Conservation (phyloP, 208 protist species). For the Strigomonas oncopelti region DNA sequence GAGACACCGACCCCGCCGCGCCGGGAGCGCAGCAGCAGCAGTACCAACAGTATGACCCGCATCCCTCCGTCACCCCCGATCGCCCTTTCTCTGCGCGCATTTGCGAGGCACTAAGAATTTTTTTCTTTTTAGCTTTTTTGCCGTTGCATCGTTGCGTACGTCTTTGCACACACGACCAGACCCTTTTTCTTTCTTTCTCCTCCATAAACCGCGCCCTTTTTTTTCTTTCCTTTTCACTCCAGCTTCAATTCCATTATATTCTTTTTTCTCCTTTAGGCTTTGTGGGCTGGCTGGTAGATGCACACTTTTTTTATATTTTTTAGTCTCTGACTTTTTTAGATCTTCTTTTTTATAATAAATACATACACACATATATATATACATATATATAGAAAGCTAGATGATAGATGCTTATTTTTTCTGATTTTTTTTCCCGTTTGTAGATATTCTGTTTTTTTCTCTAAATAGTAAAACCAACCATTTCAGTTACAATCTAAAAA, state of each 20-base stretch:
- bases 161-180: too few species aligned
- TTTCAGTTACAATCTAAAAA: too few species aligned
- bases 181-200: not conserved
- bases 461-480: slow-evolving; percentile 12
- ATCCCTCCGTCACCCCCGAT: slow-evolving; percentile 65
- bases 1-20: slow-evolving; percentile 42
- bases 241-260: too few species aligned
- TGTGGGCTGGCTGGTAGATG: not conserved
- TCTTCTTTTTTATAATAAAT: too few species aligned
- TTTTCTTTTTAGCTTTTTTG: slow-evolving; percentile 3
- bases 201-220: too few species aligned
- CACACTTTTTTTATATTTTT: slow-evolving; percentile 8
- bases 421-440: not conserved
- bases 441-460: slow-evolving; percentile 6
- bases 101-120: not conserved
- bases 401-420: slow-evolving; percentile 7
- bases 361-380: too few species aligned
- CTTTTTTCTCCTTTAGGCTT: too few species aligned
- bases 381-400: not conserved
- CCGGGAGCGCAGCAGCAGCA: not conserved
- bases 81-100: slow-evolving; percentile 38
- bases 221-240: too few species aligned
- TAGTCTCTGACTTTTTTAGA: not conserved
- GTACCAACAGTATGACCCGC: slow-evolving; percentile 24
- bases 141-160: too few species aligned